phyloP scores from a whole-genome alignment of 371 early-diverging fungal genomes.

The Syncephalastrum sp. region DNA sequence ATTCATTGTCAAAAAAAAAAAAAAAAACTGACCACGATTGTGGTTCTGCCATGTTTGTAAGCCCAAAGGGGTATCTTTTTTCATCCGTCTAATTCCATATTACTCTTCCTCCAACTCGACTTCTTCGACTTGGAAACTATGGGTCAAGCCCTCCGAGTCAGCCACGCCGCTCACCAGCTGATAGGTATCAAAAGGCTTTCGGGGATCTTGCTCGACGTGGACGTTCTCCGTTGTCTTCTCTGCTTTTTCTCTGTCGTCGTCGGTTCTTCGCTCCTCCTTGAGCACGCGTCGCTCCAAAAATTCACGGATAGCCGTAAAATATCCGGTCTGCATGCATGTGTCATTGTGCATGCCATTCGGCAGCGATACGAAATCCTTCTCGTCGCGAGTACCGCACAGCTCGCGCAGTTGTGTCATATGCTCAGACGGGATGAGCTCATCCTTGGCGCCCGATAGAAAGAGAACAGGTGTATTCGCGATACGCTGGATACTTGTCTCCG shows the following conservation, averaged over 20 bases:
- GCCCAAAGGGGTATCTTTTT: background rate
- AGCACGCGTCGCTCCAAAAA: slow-evolving; percentile 27
- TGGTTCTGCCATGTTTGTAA: too few relatives aligned
- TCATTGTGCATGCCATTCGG: slow-evolving; percentile 89
- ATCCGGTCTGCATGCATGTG: slow-evolving; percentile 83
- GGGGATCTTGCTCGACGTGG: slow-evolving; percentile 8
- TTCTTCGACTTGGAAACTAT: slow-evolving; percentile 32
- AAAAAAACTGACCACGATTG: too few relatives aligned
- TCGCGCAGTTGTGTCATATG: slow-evolving; percentile 83
- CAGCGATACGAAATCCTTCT: slow-evolving; percentile 61
- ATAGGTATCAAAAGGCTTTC: slow-evolving; percentile 15
- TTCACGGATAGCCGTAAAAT: slow-evolving; percentile 73
- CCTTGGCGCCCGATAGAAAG: slow-evolving; percentile 80
- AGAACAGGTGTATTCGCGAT: slow-evolving; percentile 77
- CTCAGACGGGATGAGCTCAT: slow-evolving; percentile 85
- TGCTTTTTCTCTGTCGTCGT: slow-evolving; percentile 12
- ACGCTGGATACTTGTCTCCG: slow-evolving; percentile 68
- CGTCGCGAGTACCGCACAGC: slow-evolving; percentile 52
- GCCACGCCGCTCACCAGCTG: slow-evolving; percentile 41
- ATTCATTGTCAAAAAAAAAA: too few relatives aligned
- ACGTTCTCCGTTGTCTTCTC: slow-evolving; percentile 4
- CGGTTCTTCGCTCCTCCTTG: slow-evolving; percentile 18
- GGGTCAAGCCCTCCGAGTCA: slow-evolving; percentile 32
- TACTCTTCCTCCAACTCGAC: slow-evolving; percentile 31
- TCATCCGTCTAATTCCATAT: slow-evolving; percentile 2